These are phyloP conservation scores for Neocucurbitaria cava DNA, from an alignment of 2,329 filamentous ascomycete genomes.

Conservation along the genomic window DNA sequence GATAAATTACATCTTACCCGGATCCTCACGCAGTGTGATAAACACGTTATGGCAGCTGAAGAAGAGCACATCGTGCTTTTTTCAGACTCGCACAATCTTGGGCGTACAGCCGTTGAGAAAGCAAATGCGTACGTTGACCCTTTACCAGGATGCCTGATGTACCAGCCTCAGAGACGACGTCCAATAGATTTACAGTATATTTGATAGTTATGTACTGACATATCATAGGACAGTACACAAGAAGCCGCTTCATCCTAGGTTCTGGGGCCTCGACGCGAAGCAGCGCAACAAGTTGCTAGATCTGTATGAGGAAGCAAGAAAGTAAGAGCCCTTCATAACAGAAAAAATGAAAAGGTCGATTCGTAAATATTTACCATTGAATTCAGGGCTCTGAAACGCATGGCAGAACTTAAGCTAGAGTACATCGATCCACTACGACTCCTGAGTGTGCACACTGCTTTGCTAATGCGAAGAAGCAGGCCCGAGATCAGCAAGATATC, in stretches of 20 bases:
- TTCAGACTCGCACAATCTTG: background rate
- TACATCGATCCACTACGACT: no score
- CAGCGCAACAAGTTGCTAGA: background rate
- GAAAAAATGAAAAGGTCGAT: no score
- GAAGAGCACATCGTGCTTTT: background rate
- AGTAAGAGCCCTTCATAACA: background rate
- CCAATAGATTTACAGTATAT: background rate
- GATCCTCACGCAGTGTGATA: background rate
- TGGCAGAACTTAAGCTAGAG: no score
- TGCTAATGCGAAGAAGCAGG: no score
- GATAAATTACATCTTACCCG: background rate
- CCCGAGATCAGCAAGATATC: no score
- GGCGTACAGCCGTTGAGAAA: no score
- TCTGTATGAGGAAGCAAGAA: slow-evolving; percentile 5
- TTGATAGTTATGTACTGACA: background rate
- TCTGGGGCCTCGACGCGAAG: slow-evolving; percentile 1
- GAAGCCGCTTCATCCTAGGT: background rate
- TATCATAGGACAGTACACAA: background rate
- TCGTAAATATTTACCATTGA: no score
- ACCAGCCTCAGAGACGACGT: background rate
- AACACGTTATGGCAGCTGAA: background rate
- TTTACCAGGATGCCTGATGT: background rate
- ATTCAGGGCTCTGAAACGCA: no score
- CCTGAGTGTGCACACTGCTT: no score
- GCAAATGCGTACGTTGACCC: background rate